Evolutionary conservation across 2,329 filamentous ascomycete genomes (phyloP).

Genomic region (Penicillium sclerotigenum): DNA sequence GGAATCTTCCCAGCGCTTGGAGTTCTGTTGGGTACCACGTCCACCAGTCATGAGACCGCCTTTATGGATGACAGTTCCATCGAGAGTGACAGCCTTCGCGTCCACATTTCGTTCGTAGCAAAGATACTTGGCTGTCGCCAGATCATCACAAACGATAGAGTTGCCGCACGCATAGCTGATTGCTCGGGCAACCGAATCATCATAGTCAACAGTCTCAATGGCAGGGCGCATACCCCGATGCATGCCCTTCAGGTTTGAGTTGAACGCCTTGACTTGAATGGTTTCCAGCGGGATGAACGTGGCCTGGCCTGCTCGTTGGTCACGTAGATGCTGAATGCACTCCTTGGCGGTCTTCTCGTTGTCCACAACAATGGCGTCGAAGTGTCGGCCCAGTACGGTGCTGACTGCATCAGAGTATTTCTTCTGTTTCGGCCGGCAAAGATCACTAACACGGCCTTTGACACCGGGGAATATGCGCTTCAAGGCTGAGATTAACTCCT

Average conservation of each 20-base stretch:
- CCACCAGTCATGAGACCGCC: slow-evolving; percentile 96
- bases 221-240: slow-evolving; percentile 78
- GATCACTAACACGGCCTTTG: slow-evolving; percentile 80
- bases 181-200: slow-evolving; percentile 79
- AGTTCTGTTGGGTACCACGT: slow-evolving; percentile 71
- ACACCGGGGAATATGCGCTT: slow-evolving; percentile 92
- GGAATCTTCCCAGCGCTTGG: slow-evolving; percentile 82
- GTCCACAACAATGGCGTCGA: slow-evolving; percentile 92
- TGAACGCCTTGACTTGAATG: slow-evolving; percentile 89
- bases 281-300: slow-evolving; percentile 97
- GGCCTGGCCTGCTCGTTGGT: slow-evolving; percentile 80
- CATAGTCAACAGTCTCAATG: slow-evolving; percentile 95
- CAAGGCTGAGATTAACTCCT: slow-evolving; percentile 78
- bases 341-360: slow-evolving; percentile 91
- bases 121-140: slow-evolving; percentile 82
- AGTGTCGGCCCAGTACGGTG: slow-evolving; percentile 86
- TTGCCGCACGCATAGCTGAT: slow-evolving; percentile 95
- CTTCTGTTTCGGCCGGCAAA: slow-evolving; percentile 95
- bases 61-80: slow-evolving; percentile 96
- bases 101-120: slow-evolving; percentile 81
- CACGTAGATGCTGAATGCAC: slow-evolving; percentile 90
- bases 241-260: slow-evolving; percentile 86
- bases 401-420: slow-evolving; percentile 93
- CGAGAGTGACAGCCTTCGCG: slow-evolving; percentile 89
- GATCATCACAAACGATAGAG: slow-evolving; percentile 86